Evolutionary conservation across 176 grass and related monocot genomes (phyloP), one percentile per base, ranked within the genome.

Genomic region (Carex myosuroides): DNA sequence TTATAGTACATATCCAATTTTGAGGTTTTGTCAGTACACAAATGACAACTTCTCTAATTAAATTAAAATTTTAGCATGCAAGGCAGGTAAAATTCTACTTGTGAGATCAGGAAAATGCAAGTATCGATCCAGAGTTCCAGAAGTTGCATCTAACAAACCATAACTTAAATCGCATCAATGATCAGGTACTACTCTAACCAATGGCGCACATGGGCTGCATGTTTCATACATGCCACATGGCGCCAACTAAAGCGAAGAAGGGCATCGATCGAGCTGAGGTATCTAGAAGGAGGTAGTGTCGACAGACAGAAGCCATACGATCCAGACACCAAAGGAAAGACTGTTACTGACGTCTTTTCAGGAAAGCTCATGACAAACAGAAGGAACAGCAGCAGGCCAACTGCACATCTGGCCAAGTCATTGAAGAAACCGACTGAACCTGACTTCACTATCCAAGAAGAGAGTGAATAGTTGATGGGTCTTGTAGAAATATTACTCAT

Each of bases 221-320:
- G 96, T 90, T 98, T 95, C 89, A 93, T 98, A 13, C 96, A 98
- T 66, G 96, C 93, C 6, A 93, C 96, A 0, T 98, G 96, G 96
- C 86, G 96, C 0, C 85, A 91, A 0, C 85, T 85, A 68, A 95
- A 87, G 86, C 89, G 93, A 18, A 80, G 76, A 56, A 88, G 88
- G 70, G 86, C 89, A 78, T 93, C 96, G 64, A 81, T 95, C 21
- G 93, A 98, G 26, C 80, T 93, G 24, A 90, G 80, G 35, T 13
- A 60, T 83, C 81, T 50, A 2, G 86, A 93, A 83, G 83, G 52
- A 17, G 3, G 61, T 9, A 32, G 30, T 16, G 44, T 42, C 18
- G 60, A 13, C 33, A 21, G 22, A 13, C 1, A 83, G 41, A 71
- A 37, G 67, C 70, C 70, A 61, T 6, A 44, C n/a, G 30, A 78